These are phyloP conservation scores for Acanthamoeba healyi DNA, from an alignment of 208 protist species.

Conservation along the genomic window DNA sequence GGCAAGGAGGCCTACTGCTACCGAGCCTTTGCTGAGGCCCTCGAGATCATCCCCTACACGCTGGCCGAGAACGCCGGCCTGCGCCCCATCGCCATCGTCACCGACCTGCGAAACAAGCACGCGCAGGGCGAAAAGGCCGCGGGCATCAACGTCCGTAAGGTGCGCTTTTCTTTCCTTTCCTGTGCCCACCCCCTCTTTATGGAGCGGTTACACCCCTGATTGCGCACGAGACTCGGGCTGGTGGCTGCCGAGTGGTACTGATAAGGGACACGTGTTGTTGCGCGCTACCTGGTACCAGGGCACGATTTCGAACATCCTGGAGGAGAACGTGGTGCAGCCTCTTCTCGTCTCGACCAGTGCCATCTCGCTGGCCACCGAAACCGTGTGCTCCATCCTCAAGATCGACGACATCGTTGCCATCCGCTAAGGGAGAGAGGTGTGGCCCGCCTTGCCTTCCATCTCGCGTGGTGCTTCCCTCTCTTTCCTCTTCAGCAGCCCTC, in stretches of 20 bases:
- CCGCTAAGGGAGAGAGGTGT: no score
- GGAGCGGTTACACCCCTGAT: no score
- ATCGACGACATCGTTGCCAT: conserved; percentile 77
- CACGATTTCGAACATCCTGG: conserved; percentile 97
- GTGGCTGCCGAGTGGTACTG: no score
- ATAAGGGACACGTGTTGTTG: no score
- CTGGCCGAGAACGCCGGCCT: conserved; percentile 99
- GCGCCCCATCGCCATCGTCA: conserved; percentile 97
- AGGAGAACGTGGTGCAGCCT: conserved; percentile 99
- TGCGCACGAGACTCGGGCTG: no score
- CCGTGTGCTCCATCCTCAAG: conserved; percentile 85
- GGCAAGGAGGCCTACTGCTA: conserved; percentile 99
- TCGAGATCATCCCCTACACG: conserved; percentile 99
- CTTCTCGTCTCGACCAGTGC: conserved; percentile 99
- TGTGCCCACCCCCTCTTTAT: no score
- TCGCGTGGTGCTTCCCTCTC: no score
- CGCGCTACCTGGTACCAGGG: no score
- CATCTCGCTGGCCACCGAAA: conserved; percentile 99
- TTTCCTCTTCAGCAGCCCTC: no score
- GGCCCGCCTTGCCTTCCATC: no score
- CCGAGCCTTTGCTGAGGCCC: conserved; percentile 98
- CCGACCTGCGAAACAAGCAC: no score
- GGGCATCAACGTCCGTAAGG: conserved; percentile 97
- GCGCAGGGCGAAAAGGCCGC: conserved; percentile 96
- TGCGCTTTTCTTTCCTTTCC: conserved; percentile 15